Conservation (phyloP, 2,329 filamentous ascomycete species). For the Alternaria conjuncta region DNA sequence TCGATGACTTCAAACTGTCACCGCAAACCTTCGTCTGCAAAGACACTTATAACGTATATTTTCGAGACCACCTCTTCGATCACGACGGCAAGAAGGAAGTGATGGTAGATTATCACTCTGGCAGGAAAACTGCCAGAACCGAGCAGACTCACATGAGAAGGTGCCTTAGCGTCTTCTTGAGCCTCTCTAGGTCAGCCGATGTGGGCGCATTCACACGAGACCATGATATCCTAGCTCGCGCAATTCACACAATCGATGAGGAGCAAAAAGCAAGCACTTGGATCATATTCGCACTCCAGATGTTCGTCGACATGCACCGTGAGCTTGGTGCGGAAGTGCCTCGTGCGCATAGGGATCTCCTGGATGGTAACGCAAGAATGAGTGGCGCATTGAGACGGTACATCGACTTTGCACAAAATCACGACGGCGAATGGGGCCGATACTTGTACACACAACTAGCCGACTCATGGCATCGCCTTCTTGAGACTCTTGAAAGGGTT, state of each 20-base stretch:
- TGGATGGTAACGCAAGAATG: background rate
- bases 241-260: background rate
- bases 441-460: background rate
- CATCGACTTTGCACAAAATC: background rate
- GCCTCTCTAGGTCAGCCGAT: background rate
- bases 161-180: background rate
- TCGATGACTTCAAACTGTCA: background rate
- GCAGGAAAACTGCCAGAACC: background rate
- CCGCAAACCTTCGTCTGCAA: background rate
- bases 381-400: background rate
- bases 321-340: background rate
- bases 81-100: background rate
- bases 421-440: background rate
- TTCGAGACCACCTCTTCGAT: background rate
- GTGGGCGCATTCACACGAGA: background rate
- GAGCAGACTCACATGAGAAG: background rate
- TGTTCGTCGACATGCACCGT: background rate
- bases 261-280: background rate
- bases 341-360: background rate
- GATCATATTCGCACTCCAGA: background rate
- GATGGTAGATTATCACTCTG: background rate
- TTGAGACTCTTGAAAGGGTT: background rate
- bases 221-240: background rate
- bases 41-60: background rate
- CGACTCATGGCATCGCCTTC: background rate